Percentiles rank a stretch among this genome's conserved stretches.
These are phyloP conservation scores for Cocos nucifera DNA, from an alignment of 176 grass and related monocot genomes.

Conservation along the genomic window DNA sequence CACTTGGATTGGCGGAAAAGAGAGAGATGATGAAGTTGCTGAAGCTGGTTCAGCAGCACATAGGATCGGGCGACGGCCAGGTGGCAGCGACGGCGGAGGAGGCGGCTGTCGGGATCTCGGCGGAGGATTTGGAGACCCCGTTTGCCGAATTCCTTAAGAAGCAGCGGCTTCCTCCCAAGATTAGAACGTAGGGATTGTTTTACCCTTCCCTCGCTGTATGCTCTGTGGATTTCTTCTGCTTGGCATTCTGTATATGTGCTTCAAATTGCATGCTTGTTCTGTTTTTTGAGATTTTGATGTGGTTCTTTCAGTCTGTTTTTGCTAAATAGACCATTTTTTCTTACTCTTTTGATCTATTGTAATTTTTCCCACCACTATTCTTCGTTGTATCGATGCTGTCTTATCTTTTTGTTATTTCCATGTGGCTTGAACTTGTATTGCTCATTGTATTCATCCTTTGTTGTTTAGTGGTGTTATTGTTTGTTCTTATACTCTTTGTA, in stretches of 20 bases:
- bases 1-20: constrained; percentile 49
- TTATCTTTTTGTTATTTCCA: no score
- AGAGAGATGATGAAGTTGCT: constrained; percentile 61
- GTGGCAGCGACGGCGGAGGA: constrained; percentile 11
- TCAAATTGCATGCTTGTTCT: not conserved
- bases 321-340: no score
- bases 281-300: no score
- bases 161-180: constrained; percentile 62
- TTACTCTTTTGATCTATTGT: no score
- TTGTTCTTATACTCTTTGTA: not conserved
- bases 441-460: no score
- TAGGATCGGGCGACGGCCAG: constrained; percentile 8
- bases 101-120: constrained; percentile 24
- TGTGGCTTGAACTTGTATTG: no score
- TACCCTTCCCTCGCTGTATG: not conserved
- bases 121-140: constrained; percentile 60
- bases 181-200: constrained; percentile 56
- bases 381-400: no score
- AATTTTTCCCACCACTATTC: no score
- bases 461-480: no score
- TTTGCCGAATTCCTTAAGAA: constrained; percentile 73
- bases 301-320: no score
- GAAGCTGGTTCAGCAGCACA: constrained; percentile 58
- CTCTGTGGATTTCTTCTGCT: not conserved
- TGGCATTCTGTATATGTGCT: not conserved